Base-by-base conservation (phyloP, 164 flowering plant genomes). In the Amborella trichopoda region DNA sequence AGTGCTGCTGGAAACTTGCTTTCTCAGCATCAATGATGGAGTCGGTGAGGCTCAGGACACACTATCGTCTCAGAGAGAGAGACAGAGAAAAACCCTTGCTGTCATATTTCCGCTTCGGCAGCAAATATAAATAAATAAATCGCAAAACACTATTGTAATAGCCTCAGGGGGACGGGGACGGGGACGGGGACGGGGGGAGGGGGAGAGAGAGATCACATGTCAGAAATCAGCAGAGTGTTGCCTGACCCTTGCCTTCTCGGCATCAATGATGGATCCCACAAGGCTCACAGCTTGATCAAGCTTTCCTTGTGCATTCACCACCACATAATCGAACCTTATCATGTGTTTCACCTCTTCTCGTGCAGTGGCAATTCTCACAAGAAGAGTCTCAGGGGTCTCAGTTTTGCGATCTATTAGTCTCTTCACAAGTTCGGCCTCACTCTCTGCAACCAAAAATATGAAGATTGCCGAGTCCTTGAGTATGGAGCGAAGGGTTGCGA, bases 281-380 rank as follows among this genome's bases (percentile, higher is more conserved):
- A 71, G 32, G 56, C 59, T 67, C 19, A 80, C 94, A 0, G 94
- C 75, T 20, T 34, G 54, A 23, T 86, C 91, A 32, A 91, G 68
- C 69, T 72, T 67, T 48, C 93, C 96, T 34, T 81, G 72, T 0
- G 70, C 75, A 69, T 91, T 91, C 26, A 83, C 94, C 42, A 91
- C 94, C 18, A 81, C 96, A 64, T 86, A 91, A 56, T 91, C 96
- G 54, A 91, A 91, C 12, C 65, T 61, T 61, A 43, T 75, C 10
- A 79, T 37, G 59, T 71, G 86, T 60, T 60, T 76, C 63, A 89
- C 63, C 62, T 89, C 97, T 58, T 84, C 95, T 1, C 74, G 63
- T 10, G 97, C 97, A 1, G 95, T 75, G 0, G 81, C 74, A 50
- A 89, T 62, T 62, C 97, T 80, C 53, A 82, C 83, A 30, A 82